Conservation (phyloP, 768 basidiomycete genomes). For the Pleurotus cornucopiae region DNA sequence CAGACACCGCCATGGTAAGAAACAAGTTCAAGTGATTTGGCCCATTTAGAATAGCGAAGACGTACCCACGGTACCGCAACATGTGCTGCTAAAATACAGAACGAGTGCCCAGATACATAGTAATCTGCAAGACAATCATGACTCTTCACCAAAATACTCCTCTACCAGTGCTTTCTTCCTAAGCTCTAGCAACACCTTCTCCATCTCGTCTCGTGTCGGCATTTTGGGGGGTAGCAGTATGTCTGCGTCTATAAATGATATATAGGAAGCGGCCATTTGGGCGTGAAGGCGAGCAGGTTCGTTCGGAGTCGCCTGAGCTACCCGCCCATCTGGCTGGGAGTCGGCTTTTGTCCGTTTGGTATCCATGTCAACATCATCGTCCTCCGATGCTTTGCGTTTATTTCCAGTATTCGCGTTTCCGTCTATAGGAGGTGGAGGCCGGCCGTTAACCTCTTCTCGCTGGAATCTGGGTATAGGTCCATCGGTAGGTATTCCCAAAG, state of each 20-base stretch:
- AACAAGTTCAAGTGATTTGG: no score
- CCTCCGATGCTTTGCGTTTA: constrained; percentile 55
- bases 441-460: constrained; percentile 23
- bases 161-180: constrained; percentile 80
- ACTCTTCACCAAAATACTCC: constrained; percentile 53
- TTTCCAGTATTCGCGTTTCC: constrained; percentile 18
- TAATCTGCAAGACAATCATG: no score
- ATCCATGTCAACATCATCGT: constrained; percentile 39
- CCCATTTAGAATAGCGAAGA: no score
- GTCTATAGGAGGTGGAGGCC: constrained; percentile 17
- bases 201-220: constrained; percentile 77
- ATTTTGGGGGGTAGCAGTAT: constrained; percentile 72
- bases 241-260: constrained; percentile 71
- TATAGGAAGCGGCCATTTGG: constrained; percentile 60
- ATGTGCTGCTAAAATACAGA: no score
- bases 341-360: constrained; percentile 23
- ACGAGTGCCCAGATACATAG: no score
- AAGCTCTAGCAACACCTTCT: constrained; percentile 64
- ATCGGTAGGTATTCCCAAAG: constrained; percentile 47
- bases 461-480: constrained; percentile 51
- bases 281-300: constrained; percentile 38
- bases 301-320: constrained; percentile 15
- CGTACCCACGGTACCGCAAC: no score
- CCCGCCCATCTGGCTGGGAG: constrained; percentile 20
- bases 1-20: no score